Base-by-base conservation (phyloP, 805 yeast genomes). In the Metschnikowia matae region DNA sequence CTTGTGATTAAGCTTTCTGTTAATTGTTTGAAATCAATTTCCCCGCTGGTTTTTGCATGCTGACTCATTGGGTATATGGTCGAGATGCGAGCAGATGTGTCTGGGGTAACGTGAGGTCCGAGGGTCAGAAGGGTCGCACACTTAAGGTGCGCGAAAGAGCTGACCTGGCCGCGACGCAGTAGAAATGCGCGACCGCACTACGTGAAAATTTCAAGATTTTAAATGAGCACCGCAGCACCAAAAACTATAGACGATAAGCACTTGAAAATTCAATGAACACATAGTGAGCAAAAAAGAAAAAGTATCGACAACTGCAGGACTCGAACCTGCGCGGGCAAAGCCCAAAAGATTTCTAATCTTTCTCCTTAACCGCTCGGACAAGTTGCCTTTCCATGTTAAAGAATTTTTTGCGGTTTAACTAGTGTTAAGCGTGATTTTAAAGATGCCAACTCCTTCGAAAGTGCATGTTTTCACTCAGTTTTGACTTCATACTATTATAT, bases 351-450 rank as follows among this genome's bases (percentile, higher is more conserved):
- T 82, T 82, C 83, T 84, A 82, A 83, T 79, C 85, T 80, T 72
- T 75, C 85, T 83, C 85, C 84, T 81, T 81, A 81, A 80, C 85
- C 85, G 77, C 85, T 81, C 85, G 85, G 84, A 83, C 85, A 81
- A 73, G 73, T 71, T 73, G 79, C 78, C 79, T 17, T 15, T 8
- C 1, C 5, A 26, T 26, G 10, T 8, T 3, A 10, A 8, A 3
- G 0, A 10, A 8, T 1, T 3, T 2, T 8, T 26, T 8, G 11
- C 11, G 29, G 29, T 8, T 26, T 8, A 8, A 26, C 13, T 8
- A 1, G 5, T 26, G 29, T 4, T 26, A 10, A 26, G 0, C 4
- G 10, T 4, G 29, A 3, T 26, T 1, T 8, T 3, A 26, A 26
- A 26, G 29, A 26, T 26, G 11, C 29, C 29, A 26, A 26, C 11